Conservation (phyloP, 371 early-diverging fungal genomes). For the Mucor velutinosus region DNA sequence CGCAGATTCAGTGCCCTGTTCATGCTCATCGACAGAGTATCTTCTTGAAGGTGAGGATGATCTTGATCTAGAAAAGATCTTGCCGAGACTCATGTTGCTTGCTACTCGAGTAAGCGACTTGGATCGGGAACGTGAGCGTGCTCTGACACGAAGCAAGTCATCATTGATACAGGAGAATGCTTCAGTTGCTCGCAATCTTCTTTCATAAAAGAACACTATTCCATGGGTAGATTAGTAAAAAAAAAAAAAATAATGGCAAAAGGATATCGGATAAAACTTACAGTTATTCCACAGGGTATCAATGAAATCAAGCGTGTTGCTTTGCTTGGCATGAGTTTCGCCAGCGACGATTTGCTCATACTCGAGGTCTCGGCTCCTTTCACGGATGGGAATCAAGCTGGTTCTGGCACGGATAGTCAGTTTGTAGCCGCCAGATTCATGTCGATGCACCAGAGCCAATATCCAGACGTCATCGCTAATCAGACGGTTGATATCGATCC, state of each 20-base stretch:
- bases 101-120: conserved; percentile 43
- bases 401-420: conserved; percentile 20
- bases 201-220: conserved; percentile 43
- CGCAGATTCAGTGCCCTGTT: neutral
- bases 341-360: conserved; percentile 15
- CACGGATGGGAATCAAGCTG: conserved; percentile 24
- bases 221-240: neutral
- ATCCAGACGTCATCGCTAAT: conserved; percentile 36
- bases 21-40: conserved; percentile 2
- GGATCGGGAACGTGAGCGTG: conserved; percentile 46
- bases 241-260: neutral
- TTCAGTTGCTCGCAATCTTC: conserved; percentile 30
- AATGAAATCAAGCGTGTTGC: conserved; percentile 20
- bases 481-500: conserved; percentile 16
- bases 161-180: conserved; percentile 31
- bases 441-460: conserved; percentile 29
- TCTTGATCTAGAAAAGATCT: conserved; percentile 37
- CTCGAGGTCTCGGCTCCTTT: conserved; percentile 23
- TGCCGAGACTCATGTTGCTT: conserved; percentile 42
- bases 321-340: neutral
- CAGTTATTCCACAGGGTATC: conserved; percentile 31
- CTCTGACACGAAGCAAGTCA: conserved; percentile 28
- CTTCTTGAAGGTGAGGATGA: conserved; percentile 40
- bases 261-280: conserved; percentile 2
- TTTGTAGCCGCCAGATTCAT: conserved; percentile 17